A percentile compares a stretch with the other conserved stretches of the same genome.
Evolutionary conservation across 2,329 filamentous ascomycete species (phyloP).

Genomic region (Fusarium hainanense): DNA sequence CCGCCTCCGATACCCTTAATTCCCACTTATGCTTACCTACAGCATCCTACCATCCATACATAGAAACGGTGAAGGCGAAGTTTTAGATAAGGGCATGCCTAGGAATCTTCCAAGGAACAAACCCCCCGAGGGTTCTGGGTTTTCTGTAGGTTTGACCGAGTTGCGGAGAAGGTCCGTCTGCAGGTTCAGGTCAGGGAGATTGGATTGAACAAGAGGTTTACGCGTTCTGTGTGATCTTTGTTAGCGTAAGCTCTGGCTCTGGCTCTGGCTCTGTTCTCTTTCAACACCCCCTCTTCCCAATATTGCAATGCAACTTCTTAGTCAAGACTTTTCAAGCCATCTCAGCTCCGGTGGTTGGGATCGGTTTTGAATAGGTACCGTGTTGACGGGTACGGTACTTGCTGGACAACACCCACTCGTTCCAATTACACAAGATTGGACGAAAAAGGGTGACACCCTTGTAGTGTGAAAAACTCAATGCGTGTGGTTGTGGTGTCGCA

Average conservation of each 20-base stretch:
- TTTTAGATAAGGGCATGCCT: neutral
- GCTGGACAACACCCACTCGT: slow-evolving; percentile 9
- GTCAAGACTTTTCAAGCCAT: neutral
- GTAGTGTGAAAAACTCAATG: slow-evolving; percentile 17
- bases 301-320: neutral
- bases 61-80: neutral
- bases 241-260: neutral
- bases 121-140: neutral
- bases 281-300: neutral
- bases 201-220: neutral
- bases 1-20: neutral
- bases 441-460: neutral
- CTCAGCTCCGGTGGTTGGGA: slow-evolving; percentile 10
- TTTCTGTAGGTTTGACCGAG: slow-evolving; percentile 6
- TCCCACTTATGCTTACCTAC: slow-evolving; percentile 1
- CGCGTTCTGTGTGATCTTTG: slow-evolving; percentile 6
- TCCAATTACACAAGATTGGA: neutral
- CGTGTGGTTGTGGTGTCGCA: neutral
- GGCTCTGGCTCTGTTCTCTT: neutral
- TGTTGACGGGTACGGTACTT: slow-evolving; percentile 15
- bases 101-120: slow-evolving; percentile 21
- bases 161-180: slow-evolving; percentile 1
- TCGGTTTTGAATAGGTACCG: slow-evolving; percentile 6
- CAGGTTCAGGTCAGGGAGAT: slow-evolving; percentile 11
- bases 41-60: neutral